phyloP scores from a whole-genome alignment of 306 rosid species.

The Casuarina cunninghamiana region DNA sequence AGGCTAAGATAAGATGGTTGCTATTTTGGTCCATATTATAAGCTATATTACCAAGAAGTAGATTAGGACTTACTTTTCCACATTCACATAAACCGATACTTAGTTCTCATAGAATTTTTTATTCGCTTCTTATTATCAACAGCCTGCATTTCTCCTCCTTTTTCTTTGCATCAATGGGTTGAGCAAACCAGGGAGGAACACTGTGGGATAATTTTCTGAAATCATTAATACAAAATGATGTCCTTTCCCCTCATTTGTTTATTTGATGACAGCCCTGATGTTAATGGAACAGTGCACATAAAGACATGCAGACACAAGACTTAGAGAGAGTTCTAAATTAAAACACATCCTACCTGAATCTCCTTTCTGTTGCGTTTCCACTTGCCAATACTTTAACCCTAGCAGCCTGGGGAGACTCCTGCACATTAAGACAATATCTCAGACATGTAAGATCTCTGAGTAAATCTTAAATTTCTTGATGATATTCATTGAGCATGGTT shows the following conservation, averaged over 20 bases:
- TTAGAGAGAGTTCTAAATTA: not conserved
- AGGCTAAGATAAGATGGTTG: no score
- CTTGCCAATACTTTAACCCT: constrained; percentile 97
- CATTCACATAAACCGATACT: not conserved
- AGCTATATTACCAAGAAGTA: not conserved
- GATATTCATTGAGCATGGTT: not conserved
- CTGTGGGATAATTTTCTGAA: not conserved
- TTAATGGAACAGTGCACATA: not conserved
- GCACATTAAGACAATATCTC: constrained; percentile 14
- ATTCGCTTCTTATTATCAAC: not conserved
- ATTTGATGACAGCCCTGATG: not conserved
- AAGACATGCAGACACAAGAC: not conserved
- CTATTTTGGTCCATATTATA: not conserved
- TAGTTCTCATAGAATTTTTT: not conserved
- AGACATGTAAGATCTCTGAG: constrained; percentile 16
- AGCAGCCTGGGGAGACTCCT: constrained; percentile 99
- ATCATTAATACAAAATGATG: not conserved
- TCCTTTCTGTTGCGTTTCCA: constrained; percentile 96
- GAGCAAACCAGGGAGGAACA: not conserved
- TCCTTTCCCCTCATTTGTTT: not conserved
- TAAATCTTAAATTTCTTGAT: not conserved
- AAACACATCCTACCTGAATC: constrained; percentile 68
- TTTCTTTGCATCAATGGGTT: not conserved
- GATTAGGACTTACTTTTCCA: not conserved
- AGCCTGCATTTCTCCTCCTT: not conserved